Conservation (phyloP, 2,329 filamentous ascomycete genomes). For the Sporothrix luriei region DNA sequence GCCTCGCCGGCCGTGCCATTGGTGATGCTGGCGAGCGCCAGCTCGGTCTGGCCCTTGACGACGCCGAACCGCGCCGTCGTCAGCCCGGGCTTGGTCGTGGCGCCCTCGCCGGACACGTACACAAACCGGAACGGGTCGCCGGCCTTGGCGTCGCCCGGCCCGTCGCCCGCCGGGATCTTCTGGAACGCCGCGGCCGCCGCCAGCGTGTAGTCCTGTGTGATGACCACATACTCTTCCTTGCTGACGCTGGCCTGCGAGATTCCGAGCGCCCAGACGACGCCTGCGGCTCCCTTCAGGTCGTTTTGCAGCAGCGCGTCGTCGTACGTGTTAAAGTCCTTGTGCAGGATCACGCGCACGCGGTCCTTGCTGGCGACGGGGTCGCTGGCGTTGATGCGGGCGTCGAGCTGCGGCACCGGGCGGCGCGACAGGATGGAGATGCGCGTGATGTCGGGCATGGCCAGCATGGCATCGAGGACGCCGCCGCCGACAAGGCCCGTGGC, state of each 20-base stretch:
- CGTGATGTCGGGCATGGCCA: conserved; percentile 58
- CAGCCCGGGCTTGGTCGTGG: conserved; percentile 58
- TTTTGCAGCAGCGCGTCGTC: conserved; percentile 55
- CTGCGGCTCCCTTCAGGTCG: conserved; percentile 64
- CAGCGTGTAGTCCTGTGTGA: conserved; percentile 68
- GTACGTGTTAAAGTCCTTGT: conserved; percentile 67
- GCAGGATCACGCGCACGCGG: conserved; percentile 66
- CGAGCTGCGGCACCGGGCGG: conserved; percentile 64
- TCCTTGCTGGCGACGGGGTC: conserved; percentile 46
- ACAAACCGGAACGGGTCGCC: conserved; percentile 64
- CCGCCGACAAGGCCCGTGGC: conserved; percentile 68
- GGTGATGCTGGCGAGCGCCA: conserved; percentile 57
- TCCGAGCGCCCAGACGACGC: conserved; percentile 74
- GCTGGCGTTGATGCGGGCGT: conserved; percentile 48
- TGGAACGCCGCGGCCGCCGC: conserved; percentile 40
- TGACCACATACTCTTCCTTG: conserved; percentile 66
- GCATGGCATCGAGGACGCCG: conserved; percentile 62
- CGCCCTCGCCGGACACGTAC: conserved; percentile 67
- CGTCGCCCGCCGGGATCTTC: conserved; percentile 19
- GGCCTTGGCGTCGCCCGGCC: background rate
- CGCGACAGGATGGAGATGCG: conserved; percentile 70
- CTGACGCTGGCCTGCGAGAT: conserved; percentile 62
- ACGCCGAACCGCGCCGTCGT: conserved; percentile 62
- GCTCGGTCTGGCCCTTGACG: conserved; percentile 69
- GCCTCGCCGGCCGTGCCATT: conserved; percentile 40